Evolutionary conservation across 208 protist genomes (phyloP).

Genomic region (Blastocrithidia nonstop): DNA sequence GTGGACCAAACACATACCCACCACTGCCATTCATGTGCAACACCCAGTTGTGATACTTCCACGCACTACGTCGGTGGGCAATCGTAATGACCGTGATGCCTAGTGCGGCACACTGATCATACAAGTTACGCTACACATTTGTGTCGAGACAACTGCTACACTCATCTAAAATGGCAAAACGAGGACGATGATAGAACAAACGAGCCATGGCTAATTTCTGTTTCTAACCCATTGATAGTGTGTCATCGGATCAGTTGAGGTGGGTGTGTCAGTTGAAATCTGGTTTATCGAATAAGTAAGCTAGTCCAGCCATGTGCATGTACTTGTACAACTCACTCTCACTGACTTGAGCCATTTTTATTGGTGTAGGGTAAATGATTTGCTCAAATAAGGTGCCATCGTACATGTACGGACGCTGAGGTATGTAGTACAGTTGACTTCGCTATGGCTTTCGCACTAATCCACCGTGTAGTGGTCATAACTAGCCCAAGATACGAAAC

Average conservation of each 20-base stretch:
- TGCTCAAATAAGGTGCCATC: constrained; percentile 74
- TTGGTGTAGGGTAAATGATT: constrained; percentile 72
- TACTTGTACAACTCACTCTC: constrained; percentile 41
- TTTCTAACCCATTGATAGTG: constrained; percentile 71
- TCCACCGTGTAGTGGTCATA: constrained; percentile 63
- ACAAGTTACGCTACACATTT: constrained; percentile 53
- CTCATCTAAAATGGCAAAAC: constrained; percentile 84
- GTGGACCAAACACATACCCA: constrained; percentile 49
- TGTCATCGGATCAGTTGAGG: constrained; percentile 26
- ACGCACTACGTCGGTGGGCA: constrained; percentile 57
- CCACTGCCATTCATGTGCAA: constrained; percentile 65
- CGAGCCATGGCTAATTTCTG: constrained; percentile 79
- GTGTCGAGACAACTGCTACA: constrained; percentile 69
- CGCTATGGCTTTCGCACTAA: constrained; percentile 45
- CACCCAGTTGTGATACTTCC: constrained; percentile 70
- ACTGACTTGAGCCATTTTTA: constrained; percentile 23
- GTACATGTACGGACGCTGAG: constrained; percentile 75
- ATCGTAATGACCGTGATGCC: constrained; percentile 81
- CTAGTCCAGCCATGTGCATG: constrained; percentile 50
- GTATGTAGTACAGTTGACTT: constrained; percentile 76
- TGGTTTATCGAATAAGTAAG: constrained; percentile 28
- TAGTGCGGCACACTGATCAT: constrained; percentile 41
- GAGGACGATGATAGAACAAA: constrained; percentile 76
- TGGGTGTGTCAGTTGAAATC: constrained; percentile 46
- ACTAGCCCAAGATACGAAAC: constrained; percentile 59